Base-by-base conservation (phyloP, 352 stramenopile genomes). In the Pythium rishiriense region DNA sequence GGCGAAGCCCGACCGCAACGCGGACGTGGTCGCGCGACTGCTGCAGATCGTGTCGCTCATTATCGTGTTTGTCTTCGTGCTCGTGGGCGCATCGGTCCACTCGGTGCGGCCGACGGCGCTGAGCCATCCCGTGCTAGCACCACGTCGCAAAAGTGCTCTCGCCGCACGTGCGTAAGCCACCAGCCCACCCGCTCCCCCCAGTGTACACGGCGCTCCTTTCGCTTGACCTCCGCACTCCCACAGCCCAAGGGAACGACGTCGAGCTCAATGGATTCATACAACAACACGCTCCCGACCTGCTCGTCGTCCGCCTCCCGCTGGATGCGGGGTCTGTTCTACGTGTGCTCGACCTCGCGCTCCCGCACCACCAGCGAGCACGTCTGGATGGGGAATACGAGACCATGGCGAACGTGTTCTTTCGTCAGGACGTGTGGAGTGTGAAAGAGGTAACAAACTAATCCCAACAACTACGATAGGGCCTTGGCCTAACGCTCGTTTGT, bases 41-140 rank as follows among this genome's bases (percentile, higher is more conserved):
- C 29, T 66, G 25, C 49, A 66, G 39, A 39, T 66, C 41, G 50
- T 59, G 22, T 66, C 49, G 17, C 39, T 66, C 3, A 15, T 35
- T 3, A 25, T 66, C 25, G 37, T 66, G 17, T 53, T 66, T 21
- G 25, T 47, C 19, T 59, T 58, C 5, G 37, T 50, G 0, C 19
- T 66, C 0, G 24, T 59, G 0, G 58, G 58, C n/a, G 21, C 28
- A 4, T 54, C 49, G 6, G 0, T 66, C 12, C 41, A 58, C 22
- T 51, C 49, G 22, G 24, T 54, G 4, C 49, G 58, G n/a, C 10
- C 19, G 6, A 37, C 49, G 1, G 41, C 48, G 25, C 31, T 66
- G 35, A 54, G 37, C 49, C 58, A 37, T 14, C 39, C 49, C 1
- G 29, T 52, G 25, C 49, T 66, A 59, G 19, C 58, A 31, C n/a